Percentiles rank a stretch among this genome's conserved stretches.
These are phyloP conservation scores for Pseudocercospora fijiensis DNA, from an alignment of 2,329 filamentous ascomycete genomes.

Conservation along the genomic window DNA sequence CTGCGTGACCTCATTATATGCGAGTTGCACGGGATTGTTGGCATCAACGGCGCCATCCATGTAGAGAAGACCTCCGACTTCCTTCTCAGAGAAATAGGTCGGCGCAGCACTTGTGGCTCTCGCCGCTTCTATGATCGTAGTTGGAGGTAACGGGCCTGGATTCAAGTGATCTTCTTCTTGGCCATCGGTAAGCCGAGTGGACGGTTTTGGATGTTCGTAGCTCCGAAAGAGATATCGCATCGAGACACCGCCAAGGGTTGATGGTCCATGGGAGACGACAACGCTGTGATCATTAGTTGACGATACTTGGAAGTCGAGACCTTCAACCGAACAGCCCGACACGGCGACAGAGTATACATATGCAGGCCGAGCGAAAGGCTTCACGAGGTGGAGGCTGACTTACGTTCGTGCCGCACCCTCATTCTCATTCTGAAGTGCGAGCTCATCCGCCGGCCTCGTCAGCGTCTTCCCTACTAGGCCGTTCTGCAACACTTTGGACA, in stretches of 20 bases:
- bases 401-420: conserved; percentile 17
- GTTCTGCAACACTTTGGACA: background rate
- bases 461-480: background rate
- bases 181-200: background rate
- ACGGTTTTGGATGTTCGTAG: conserved; percentile 17
- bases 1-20: conserved; percentile 22
- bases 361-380: background rate
- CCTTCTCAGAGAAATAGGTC: conserved; percentile 16
- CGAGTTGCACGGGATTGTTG: conserved; percentile 24
- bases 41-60: conserved; percentile 21
- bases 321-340: background rate
- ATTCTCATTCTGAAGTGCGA: conserved; percentile 13
- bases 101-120: conserved; percentile 27
- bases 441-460: background rate
- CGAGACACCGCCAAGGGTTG: background rate
- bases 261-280: background rate
- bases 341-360: background rate
- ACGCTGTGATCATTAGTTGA: background rate
- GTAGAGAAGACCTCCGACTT: conserved; percentile 5
- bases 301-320: background rate
- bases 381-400: background rate
- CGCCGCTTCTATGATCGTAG: conserved; percentile 20
- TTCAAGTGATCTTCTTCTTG: conserved; percentile 8
- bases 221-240: conserved; percentile 17
- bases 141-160: conserved; percentile 8